These are phyloP conservation scores for Pouteria campechiana DNA, from an alignment of 179 eudicot genomes.

Conservation along the genomic window DNA sequence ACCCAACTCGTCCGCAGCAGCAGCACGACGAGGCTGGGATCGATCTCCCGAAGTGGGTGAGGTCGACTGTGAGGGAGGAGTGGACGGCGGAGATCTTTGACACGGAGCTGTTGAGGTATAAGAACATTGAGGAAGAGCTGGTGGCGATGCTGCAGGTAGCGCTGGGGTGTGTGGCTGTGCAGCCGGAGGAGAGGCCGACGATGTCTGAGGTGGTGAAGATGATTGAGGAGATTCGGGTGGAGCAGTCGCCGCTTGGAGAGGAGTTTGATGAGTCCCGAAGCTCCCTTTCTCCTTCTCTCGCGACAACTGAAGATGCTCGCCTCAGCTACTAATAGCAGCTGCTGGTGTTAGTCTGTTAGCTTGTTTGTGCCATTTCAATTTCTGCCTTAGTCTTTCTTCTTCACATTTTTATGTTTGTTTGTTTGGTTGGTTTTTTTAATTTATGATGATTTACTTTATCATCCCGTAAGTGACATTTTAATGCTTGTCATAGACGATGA, in stretches of 20 bases:
- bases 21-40: constrained; percentile 36
- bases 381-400: too few relatives aligned
- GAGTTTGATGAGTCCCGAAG: constrained; percentile 83
- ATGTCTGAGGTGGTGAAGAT: constrained; percentile 72
- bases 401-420: too few relatives aligned
- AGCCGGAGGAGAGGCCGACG: constrained; percentile 80
- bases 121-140: constrained; percentile 89
- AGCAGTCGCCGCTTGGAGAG: constrained; percentile 78
- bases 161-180: constrained; percentile 65
- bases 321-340: constrained; percentile 16
- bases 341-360: too few relatives aligned
- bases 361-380: too few relatives aligned
- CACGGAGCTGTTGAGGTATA: constrained; percentile 71
- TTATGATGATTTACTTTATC: too few relatives aligned
- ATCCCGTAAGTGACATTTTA: too few relatives aligned
- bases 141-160: constrained; percentile 85
- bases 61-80: constrained; percentile 78
- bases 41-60: constrained; percentile 83
- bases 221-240: constrained; percentile 87
- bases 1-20: constrained; percentile 17
- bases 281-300: constrained; percentile 72
- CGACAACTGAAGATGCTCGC: constrained; percentile 52
- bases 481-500: too few relatives aligned
- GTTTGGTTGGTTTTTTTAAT: too few relatives aligned
- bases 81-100: constrained; percentile 96